phyloP scores from a whole-genome alignment of 2,329 filamentous ascomycete genomes.

The Geoglossum cookeanum region DNA sequence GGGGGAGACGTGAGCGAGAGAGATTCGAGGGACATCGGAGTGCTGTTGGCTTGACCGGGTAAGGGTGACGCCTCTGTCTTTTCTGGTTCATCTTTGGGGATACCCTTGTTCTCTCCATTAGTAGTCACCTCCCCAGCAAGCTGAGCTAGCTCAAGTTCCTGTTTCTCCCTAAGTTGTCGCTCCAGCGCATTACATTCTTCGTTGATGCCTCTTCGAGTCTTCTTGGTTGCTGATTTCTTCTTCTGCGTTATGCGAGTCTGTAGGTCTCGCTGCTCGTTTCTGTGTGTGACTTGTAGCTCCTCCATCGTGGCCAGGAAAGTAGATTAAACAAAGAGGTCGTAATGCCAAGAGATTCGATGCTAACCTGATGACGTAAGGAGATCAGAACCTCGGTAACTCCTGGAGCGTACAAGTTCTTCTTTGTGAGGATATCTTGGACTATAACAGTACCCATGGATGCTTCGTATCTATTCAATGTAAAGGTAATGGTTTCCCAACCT shows the following conservation, averaged over 20 bases:
- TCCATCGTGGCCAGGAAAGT: constrained; percentile 36
- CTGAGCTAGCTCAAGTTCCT: constrained; percentile 37
- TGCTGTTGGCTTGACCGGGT: background rate
- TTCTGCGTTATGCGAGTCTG: constrained; percentile 76
- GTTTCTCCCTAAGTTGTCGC: constrained; percentile 43
- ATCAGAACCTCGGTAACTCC: too few relatives aligned
- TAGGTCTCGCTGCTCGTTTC: constrained; percentile 75
- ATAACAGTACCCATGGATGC: constrained; percentile 28
- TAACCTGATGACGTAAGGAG: background rate
- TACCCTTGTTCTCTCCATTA: background rate
- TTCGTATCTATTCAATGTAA: constrained; percentile 36
- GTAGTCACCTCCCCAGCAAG: background rate
- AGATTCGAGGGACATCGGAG: background rate
- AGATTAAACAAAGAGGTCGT: background rate
- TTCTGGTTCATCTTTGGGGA: background rate
- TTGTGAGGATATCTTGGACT: too few relatives aligned
- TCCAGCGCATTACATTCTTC: constrained; percentile 58
- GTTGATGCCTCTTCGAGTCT: constrained; percentile 55
- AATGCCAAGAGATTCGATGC: background rate
- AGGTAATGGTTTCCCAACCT: constrained; percentile 22
- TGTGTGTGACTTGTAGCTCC: constrained; percentile 58
- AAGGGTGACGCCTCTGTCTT: background rate
- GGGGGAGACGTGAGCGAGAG: background rate
- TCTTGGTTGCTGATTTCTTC: constrained; percentile 92
- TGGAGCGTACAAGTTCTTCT: too few relatives aligned